Evolutionary conservation across 148 eudicot species (phyloP).

Genomic region (Amaranthus palmeri): DNA sequence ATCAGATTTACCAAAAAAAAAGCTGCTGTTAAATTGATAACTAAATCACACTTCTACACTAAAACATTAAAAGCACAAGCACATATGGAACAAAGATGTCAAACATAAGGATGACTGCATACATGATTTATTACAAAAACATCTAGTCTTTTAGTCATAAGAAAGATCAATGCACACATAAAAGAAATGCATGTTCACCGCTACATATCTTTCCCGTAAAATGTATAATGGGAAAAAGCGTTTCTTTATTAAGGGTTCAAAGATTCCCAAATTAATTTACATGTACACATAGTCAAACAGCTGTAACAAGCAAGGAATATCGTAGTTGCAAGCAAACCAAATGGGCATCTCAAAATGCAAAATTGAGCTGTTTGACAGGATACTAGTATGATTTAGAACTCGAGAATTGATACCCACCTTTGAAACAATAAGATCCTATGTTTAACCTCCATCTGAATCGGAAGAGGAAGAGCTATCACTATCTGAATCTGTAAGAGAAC

Average conservation of each 20-base stretch:
- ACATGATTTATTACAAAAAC: no score
- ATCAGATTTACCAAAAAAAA: background rate
- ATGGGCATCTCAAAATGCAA: background rate
- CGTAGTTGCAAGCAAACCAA: background rate
- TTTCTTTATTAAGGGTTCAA: background rate
- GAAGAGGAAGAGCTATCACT: conserved; percentile 73
- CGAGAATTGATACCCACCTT: conserved; percentile 24
- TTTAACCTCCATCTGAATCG: conserved; percentile 61
- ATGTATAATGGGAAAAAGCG: no score
- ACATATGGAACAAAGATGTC: no score
- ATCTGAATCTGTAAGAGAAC: conserved; percentile 62
- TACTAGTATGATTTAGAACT: background rate
- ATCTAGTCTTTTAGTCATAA: background rate
- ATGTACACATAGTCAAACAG: background rate
- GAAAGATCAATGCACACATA: background rate
- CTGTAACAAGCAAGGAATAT: background rate
- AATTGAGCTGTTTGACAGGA: background rate
- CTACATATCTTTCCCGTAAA: no score
- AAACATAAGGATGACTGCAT: no score
- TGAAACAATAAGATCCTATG: conserved; percentile 29
- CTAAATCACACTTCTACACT: no score
- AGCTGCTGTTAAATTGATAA: no score
- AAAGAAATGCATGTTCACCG: no score
- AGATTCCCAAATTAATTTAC: background rate
- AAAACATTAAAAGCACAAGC: no score